Conservation (phyloP, 2,329 filamentous ascomycete species). For the Cladosporium sp. region DNA sequence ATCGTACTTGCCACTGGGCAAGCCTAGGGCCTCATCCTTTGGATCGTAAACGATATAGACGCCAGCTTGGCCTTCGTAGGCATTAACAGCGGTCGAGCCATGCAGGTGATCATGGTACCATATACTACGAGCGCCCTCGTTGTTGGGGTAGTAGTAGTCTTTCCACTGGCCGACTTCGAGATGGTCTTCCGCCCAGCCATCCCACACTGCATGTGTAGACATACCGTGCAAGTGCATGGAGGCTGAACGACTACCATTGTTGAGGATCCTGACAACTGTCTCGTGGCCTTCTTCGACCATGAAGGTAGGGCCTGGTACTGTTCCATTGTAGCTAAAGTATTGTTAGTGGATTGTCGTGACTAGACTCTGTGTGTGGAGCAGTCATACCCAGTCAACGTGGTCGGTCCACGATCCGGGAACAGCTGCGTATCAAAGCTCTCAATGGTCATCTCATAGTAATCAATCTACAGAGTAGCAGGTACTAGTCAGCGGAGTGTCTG, state of each 20-base stretch:
- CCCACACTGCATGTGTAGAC: constrained; percentile 44
- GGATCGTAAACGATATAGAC: constrained; percentile 58
- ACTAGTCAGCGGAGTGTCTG: constrained; percentile 23
- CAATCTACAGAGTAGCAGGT: background rate
- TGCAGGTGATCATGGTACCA: constrained; percentile 59
- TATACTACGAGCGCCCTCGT: constrained; percentile 54
- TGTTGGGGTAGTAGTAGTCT: constrained; percentile 65
- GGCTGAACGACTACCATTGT: constrained; percentile 48
- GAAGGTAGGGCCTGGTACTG: constrained; percentile 57
- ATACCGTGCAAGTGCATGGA: constrained; percentile 60
- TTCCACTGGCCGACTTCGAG: constrained; percentile 54
- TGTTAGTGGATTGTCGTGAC: background rate
- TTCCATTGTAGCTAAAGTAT: constrained; percentile 44
- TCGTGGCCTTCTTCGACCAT: constrained; percentile 53
- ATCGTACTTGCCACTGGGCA: constrained; percentile 58
- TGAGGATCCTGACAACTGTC: constrained; percentile 57
- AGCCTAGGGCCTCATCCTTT: constrained; percentile 50
- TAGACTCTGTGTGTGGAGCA: too few species aligned
- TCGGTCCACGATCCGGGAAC: constrained; percentile 46
- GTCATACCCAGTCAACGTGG: constrained; percentile 47
- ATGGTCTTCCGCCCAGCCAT: constrained; percentile 59
- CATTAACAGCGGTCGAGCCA: constrained; percentile 54
- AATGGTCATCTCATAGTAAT: constrained; percentile 52
- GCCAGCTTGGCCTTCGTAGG: constrained; percentile 59
- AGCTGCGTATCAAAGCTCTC: constrained; percentile 45